These are phyloP conservation scores for Houttuynia cordata DNA, from an alignment of 164 flowering plant genomes.

Conservation along the genomic window DNA sequence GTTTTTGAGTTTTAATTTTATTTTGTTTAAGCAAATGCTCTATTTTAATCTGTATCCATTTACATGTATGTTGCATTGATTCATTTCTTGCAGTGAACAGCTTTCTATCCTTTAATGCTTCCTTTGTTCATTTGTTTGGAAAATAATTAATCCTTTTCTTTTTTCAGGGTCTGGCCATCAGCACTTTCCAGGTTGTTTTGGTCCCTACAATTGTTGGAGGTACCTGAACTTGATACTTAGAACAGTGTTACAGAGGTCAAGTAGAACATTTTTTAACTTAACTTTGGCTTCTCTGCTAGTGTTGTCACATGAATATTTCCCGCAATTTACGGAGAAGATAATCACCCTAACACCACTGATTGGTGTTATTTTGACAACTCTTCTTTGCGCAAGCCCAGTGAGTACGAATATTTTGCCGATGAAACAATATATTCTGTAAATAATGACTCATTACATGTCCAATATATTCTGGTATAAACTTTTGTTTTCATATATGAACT, in stretches of 20 bases:
- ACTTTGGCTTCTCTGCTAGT: slow-evolving; percentile 37
- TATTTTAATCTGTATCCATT: background rate
- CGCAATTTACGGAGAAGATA: slow-evolving; percentile 74
- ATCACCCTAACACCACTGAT: slow-evolving; percentile 77
- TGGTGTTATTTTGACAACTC: slow-evolving; percentile 87
- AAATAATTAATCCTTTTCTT: background rate
- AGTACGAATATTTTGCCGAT: slow-evolving; percentile 21
- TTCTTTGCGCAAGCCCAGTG: slow-evolving; percentile 98
- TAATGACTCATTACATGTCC: background rate
- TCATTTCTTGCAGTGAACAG: too few relatives aligned
- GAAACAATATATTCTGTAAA: background rate
- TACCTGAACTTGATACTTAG: background rate
- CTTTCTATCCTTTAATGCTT: background rate
- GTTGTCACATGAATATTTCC: slow-evolving; percentile 75
- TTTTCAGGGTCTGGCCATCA: slow-evolving; percentile 81
- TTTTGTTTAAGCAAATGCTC: background rate
- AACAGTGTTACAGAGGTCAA: background rate
- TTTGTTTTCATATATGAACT: background rate
- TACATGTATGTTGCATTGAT: too few relatives aligned
- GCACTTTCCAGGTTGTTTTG: slow-evolving; percentile 95
- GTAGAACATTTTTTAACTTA: background rate
- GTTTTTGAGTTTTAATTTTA: too few relatives aligned
- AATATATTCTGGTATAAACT: too few relatives aligned
- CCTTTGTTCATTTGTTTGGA: background rate
- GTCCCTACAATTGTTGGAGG: slow-evolving; percentile 70